Evolutionary conservation across 2,329 filamentous ascomycete genomes (phyloP), one percentile per base, ranked within the genome.

Genomic region (Annulohypoxylon truncatum): DNA sequence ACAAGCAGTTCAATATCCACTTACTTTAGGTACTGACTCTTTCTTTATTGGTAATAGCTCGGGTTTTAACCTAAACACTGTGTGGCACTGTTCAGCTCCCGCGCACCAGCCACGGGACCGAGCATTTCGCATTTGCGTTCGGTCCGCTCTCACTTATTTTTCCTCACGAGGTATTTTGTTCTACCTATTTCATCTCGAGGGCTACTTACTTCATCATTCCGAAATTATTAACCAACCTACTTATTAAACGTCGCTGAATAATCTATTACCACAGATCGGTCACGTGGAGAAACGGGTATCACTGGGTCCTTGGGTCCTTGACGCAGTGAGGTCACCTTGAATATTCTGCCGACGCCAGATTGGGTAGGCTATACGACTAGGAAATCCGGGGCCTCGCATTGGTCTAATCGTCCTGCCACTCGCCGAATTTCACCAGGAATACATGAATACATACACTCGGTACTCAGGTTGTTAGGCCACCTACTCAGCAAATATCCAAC

Each of bases 231-330:
- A 35, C n/a, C 52, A 35, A 29, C 57, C 28, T 13, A 20, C 54
- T 44, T 50, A 29, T 13, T 28, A 20, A 22, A 50, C 44, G 5
- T 28, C 52, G 67, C 60, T 69, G 64, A 69, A 61, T 69, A 69
- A 69, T 69, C 33, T 52, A 63, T 69, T 69, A 69, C 67, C 56
- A 69, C 61, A 66, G 40, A 66, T 50, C 52, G 13, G 46, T 70
- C 67, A 69, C 67, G 67, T 69, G 67, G 67, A 65, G 40, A 18
- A 28, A 51, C 67, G 59, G 66, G 50, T 67, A 65, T 69, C 61
- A 67, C 62, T 65, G 64, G 61, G 66, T 62, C 61, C 53, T 29
- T 51, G 8, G 15, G 38, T 42, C 24, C 22, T 26, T 26, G 54
- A 52, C 47, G 47, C 58, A 54, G 67, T 65, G 64, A 69, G 61